Evolutionary conservation across 495 filamentous ascomycete genomes (phyloP), one percentile per base, ranked within the genome.

Genomic region (Xylaria longipes): DNA sequence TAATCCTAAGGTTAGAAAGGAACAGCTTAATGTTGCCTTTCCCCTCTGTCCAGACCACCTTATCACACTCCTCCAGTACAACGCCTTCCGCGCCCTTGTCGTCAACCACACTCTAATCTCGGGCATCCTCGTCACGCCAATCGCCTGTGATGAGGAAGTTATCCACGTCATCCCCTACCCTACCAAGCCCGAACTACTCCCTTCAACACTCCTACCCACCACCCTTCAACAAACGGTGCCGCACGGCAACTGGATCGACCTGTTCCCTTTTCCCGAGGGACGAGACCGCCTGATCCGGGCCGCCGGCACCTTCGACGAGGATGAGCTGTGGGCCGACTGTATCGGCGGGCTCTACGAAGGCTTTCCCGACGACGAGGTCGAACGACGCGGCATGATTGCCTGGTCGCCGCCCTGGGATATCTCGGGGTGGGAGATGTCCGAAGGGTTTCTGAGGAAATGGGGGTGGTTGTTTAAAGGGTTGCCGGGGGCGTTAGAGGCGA

Each of bases 361-460:
- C 57, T 83, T 82, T 70, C 81, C 80, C 52, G 79, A 76, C 64
- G 71, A 76, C 31, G 78, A 81, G 62, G 65, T 81, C 57, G 76
- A 82, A 74, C 78, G 76, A 54, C 72, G 79, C 50, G 83, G 82
- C 11, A 71, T 84, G 1, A 76, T 84, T 71, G 77, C 79, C 31
- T 84, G 82, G 82, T 79, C 74, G 25, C 79, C 79, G 25, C 81
- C 81, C 29, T 85, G 81, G 80, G 75, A 82, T 57, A 75, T 79
- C 31, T 74, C 73, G 1, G 81, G 82, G 39, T 85, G 82, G 83
- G 82, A 85, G 73, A 79, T 84, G 75, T 80, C 81, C 45, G 80
- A 82, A 76, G 83, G 82, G 41, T 86, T 86, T 78, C 57, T 83
- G 72, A 77, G 64, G 68, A 84, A 82, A 75, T 86, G 84, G 84